Evolutionary conservation across 2,329 filamentous ascomycete species (phyloP).

Genomic region (Pyrenochaeta sp.): DNA sequence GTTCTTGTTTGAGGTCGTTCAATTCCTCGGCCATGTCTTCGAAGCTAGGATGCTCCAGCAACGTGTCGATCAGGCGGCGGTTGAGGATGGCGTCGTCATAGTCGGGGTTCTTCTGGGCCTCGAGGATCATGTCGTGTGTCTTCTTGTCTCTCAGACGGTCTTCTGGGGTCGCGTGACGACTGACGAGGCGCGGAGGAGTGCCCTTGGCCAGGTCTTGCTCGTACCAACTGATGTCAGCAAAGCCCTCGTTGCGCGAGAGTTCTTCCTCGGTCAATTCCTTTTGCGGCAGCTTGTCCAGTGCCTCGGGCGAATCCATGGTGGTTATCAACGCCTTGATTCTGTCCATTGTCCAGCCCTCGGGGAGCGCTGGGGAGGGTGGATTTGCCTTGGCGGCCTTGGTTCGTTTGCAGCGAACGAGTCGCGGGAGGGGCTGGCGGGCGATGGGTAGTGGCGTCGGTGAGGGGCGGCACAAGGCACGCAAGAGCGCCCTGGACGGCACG

Average conservation of each 20-base stretch:
- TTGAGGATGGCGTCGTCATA: constrained; percentile 39
- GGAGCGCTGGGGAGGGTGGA: constrained; percentile 6
- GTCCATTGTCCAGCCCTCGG: constrained; percentile 4
- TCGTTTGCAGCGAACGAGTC: constrained; percentile 31
- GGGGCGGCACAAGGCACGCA: constrained; percentile 33
- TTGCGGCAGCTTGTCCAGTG: too few relatives aligned
- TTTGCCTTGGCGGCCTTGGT: constrained; percentile 19
- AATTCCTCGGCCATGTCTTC: constrained; percentile 36
- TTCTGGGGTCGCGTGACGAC: constrained; percentile 31
- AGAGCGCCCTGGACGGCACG: constrained; percentile 33
- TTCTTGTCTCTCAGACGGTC: constrained; percentile 31
- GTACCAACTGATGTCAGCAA: constrained; percentile 34
- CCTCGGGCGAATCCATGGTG: too few relatives aligned
- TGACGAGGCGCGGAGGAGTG: constrained; percentile 30
- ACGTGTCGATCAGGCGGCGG: constrained; percentile 31
- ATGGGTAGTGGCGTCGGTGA: constrained; percentile 25
- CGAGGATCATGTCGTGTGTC: constrained; percentile 31
- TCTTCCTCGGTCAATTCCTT: constrained; percentile 27
- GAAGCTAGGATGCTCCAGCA: constrained; percentile 41
- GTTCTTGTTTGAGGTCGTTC: constrained; percentile 32
- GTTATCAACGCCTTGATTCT: constrained; percentile 7
- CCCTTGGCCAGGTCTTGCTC: constrained; percentile 38
- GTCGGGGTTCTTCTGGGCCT: constrained; percentile 32
- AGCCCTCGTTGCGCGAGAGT: constrained; percentile 29
- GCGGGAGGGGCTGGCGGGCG: constrained; percentile 19